A percentile compares a stretch with the other conserved stretches of the same genome.
phyloP scores from a whole-genome alignment of 83 land plant genomes.

The Thuja plicata region DNA sequence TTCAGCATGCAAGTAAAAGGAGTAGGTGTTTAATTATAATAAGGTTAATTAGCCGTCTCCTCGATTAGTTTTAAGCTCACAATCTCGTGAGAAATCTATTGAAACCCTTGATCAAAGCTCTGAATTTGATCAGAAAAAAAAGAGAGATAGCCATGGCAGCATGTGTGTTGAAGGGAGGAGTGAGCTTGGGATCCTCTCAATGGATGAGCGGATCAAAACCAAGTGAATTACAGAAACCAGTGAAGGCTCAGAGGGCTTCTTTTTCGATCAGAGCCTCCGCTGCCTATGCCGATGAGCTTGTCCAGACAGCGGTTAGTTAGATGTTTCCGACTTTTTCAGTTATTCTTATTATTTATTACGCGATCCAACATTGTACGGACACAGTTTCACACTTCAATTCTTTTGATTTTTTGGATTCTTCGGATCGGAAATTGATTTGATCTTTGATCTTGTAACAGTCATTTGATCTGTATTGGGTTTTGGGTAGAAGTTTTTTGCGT shows the following conservation, averaged over 20 bases:
- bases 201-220: background rate
- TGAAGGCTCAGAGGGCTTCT: background rate
- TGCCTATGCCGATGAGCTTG: background rate
- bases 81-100: background rate
- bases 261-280: background rate
- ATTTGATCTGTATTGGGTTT: background rate
- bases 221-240: background rate
- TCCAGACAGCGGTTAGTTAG: background rate
- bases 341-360: background rate
- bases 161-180: background rate
- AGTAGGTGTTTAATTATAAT: background rate
- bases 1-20: too few relatives aligned
- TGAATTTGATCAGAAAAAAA: background rate
- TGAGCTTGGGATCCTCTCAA: background rate
- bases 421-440: background rate
- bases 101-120: background rate
- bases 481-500: background rate
- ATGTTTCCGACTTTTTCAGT: background rate
- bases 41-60: background rate
- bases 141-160: background rate
- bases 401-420: background rate
- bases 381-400: background rate
- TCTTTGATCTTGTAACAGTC: background rate
- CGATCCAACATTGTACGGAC: background rate
- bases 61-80: background rate